Evolutionary conservation across 2,329 filamentous ascomycete species (phyloP).

Genomic region (Colletotrichum scovillei): DNA sequence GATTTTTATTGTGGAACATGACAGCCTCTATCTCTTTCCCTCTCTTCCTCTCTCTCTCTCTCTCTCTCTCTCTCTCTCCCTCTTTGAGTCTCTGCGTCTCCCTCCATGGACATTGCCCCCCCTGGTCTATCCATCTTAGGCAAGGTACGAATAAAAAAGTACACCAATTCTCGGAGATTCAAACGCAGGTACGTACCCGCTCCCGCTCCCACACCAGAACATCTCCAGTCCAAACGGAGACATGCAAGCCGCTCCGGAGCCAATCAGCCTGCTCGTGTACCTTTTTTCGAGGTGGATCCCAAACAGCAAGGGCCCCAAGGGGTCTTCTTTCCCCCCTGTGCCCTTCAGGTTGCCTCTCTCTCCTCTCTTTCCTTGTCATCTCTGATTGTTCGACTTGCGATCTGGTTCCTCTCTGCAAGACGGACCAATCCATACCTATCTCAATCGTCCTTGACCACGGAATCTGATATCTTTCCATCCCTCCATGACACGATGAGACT

Average conservation of each 20-base stretch:
- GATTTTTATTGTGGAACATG: neutral
- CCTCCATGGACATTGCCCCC: neutral
- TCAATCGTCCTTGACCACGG: too few species aligned
- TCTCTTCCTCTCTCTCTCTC: neutral
- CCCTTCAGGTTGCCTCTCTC: neutral
- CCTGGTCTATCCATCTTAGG: neutral
- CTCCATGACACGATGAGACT: neutral
- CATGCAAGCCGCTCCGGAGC: neutral
- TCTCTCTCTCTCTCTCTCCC: neutral
- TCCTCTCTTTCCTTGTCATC: neutral
- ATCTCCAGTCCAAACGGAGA: neutral
- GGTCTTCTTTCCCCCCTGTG: neutral
- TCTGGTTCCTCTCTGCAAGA: neutral
- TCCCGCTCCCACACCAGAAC: neutral
- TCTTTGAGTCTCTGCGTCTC: neutral
- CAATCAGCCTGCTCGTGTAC: constrained; percentile 27
- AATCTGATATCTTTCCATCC: neutral
- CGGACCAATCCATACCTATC: neutral
- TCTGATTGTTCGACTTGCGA: neutral
- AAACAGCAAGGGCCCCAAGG: neutral
- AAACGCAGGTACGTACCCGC: neutral
- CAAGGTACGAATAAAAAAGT: neutral
- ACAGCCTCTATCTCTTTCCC: neutral
- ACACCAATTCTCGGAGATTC: neutral
- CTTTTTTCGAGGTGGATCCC: constrained; percentile 14